These are phyloP conservation scores for Candida parachauliodes DNA, from an alignment of 805 yeast species.

Conservation along the genomic window DNA sequence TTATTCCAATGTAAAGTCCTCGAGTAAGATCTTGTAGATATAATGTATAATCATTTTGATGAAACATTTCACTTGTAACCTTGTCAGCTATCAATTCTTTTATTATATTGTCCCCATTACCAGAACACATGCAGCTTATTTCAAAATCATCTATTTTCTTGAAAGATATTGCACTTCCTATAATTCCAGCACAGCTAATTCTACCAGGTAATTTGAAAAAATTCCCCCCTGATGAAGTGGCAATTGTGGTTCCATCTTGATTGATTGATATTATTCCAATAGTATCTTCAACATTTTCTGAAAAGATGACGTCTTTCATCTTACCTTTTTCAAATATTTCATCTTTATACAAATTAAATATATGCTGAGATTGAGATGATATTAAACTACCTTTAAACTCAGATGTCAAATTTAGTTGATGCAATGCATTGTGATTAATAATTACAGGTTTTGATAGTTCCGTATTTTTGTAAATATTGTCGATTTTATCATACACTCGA, in stretches of 20 bases:
- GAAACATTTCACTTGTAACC: constrained; percentile 13
- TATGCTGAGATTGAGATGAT: constrained; percentile 4
- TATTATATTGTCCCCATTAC: constrained; percentile 56
- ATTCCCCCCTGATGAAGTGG: constrained; percentile 54
- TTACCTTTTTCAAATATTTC: constrained; percentile 1
- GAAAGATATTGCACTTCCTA: constrained; percentile 43
- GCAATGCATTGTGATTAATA: constrained; percentile 14
- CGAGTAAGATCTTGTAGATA: constrained; percentile 16
- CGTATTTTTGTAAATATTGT: constrained; percentile 12
- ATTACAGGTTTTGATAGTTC: constrained; percentile 31
- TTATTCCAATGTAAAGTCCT: constrained; percentile 29
- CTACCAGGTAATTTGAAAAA: constrained; percentile 47
- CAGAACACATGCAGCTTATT: constrained; percentile 44
- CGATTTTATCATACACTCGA: constrained; percentile 21
- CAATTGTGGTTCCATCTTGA: constrained; percentile 16
- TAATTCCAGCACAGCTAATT: constrained; percentile 51
- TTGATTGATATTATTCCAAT: constrained; percentile 36
- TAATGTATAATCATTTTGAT: constrained; percentile 14
- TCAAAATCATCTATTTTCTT: constrained; percentile 15
- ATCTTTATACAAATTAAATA: constrained; percentile 12
- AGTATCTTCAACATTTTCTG: constrained; percentile 37
- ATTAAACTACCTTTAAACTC: constrained; percentile 1
- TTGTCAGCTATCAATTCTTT: constrained; percentile 38
- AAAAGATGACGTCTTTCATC: not conserved
- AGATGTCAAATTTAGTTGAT: not conserved